These are phyloP conservation scores for Cercospora sp. DNA, from an alignment of 2,329 filamentous ascomycete species.

Conservation along the genomic window DNA sequence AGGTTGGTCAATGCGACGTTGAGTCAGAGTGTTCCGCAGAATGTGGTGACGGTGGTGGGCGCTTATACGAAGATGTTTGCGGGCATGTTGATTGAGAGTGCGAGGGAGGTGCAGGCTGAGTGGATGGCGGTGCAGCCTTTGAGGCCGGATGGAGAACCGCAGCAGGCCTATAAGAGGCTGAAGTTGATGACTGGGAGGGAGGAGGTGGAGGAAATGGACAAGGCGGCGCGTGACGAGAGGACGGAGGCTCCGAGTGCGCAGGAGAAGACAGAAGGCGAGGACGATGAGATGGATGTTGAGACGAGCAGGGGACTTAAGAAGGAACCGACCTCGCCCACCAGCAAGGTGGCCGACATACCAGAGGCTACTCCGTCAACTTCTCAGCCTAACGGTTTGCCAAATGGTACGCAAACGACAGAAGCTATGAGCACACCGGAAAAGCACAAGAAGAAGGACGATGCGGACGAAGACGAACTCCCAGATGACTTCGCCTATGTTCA, in stretches of 20 bases:
- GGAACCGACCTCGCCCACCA: constrained; percentile 10
- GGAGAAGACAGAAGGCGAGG: neutral
- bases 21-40: constrained; percentile 72
- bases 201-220: constrained; percentile 24
- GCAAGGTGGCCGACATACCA: constrained; percentile 12
- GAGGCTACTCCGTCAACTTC: constrained; percentile 1
- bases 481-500: constrained; percentile 24
- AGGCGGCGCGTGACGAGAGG: constrained; percentile 36
- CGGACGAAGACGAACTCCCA: constrained; percentile 14
- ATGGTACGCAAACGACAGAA: constrained; percentile 16
- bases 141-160: constrained; percentile 49
- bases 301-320: constrained; percentile 12
- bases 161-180: constrained; percentile 41
- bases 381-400: constrained; percentile 10
- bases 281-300: constrained; percentile 7
- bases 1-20: constrained; percentile 78
- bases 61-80: constrained; percentile 75
- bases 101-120: constrained; percentile 69
- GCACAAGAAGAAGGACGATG: constrained; percentile 6
- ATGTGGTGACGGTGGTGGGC: constrained; percentile 73
- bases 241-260: constrained; percentile 16
- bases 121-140: constrained; percentile 63
- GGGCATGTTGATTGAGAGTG: constrained; percentile 71
- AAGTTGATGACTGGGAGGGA: constrained; percentile 29
- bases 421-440: constrained; percentile 14